A percentile compares a stretch with the other conserved stretches of the same genome.
Evolutionary conservation across 2,329 filamentous ascomycete genomes (phyloP).

Genomic region (Diaporthe aspalathi): DNA sequence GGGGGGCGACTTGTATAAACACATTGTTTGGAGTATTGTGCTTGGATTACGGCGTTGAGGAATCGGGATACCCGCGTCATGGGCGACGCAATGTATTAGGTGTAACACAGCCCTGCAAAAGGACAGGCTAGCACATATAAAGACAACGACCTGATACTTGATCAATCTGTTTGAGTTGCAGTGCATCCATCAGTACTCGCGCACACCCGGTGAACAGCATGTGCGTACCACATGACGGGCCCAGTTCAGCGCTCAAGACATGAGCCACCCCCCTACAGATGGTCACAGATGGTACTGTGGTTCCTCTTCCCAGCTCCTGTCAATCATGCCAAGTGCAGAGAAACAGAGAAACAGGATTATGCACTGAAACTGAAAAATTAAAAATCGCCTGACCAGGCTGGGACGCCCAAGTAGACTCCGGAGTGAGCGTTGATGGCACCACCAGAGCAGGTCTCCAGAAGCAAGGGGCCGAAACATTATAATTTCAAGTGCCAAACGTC

Average conservation of each 20-base stretch:
- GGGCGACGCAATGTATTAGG: slow-evolving; percentile 1
- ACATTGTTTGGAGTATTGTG: slow-evolving; percentile 32
- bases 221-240: not conserved
- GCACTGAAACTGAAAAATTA: not conserved
- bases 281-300: not conserved
- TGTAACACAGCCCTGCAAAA: not conserved
- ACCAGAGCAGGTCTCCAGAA: not conserved
- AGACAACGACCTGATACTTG: not conserved
- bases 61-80: slow-evolving; percentile 30
- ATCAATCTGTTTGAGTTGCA: not conserved
- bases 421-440: not conserved
- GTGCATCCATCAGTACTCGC: not conserved
- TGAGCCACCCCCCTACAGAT: not conserved
- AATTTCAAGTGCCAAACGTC: not conserved
- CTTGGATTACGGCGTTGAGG: slow-evolving; percentile 23
- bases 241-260: not conserved
- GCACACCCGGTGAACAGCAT: not conserved
- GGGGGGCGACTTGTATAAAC: slow-evolving; percentile 31
- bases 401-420: not conserved
- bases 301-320: not conserved
- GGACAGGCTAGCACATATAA: not conserved
- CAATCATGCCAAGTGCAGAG: not conserved
- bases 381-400: not conserved
- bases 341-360: slow-evolving; percentile 4
- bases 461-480: not conserved